Conservation (phyloP, 768 basidiomycete genomes). For the Russula earlei region DNA sequence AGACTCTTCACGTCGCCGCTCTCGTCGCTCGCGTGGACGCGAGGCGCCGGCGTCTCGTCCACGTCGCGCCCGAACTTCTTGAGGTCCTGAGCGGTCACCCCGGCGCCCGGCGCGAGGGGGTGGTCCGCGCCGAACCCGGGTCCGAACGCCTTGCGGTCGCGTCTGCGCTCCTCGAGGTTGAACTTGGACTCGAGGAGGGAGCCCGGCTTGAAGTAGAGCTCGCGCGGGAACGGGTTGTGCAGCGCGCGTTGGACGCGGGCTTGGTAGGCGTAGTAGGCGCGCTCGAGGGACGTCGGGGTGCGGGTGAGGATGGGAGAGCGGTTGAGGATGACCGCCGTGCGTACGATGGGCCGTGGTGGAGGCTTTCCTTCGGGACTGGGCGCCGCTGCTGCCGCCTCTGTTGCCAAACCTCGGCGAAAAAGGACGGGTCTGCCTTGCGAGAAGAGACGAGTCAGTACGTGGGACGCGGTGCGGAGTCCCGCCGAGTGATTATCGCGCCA, state of each 20-base stretch:
- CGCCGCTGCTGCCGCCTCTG: not conserved
- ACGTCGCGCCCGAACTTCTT: conserved; percentile 36
- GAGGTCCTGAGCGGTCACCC: conserved; percentile 14
- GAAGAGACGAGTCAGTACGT: too few relatives aligned
- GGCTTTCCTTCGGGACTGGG: conserved; percentile 13
- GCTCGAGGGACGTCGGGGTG: conserved; percentile 63
- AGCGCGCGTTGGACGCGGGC: conserved; percentile 74
- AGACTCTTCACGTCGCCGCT: conserved; percentile 59
- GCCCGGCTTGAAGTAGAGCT: conserved; percentile 92
- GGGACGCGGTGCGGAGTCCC: too few relatives aligned
- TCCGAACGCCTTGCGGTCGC: conserved; percentile 71
- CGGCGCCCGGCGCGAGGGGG: conserved; percentile 10
- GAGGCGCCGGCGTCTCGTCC: conserved; percentile 50
- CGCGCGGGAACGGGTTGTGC: conserved; percentile 78
- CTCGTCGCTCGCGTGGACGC: conserved; percentile 52
- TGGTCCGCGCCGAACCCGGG: conserved; percentile 35
- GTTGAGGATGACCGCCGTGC: conserved; percentile 65
- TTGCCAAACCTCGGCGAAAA: conserved; percentile 9
- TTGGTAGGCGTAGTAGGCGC: conserved; percentile 78
- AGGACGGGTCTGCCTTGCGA: not conserved
- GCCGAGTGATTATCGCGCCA: too few relatives aligned
- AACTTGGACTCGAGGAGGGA: conserved; percentile 78
- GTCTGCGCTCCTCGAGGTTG: conserved; percentile 59
- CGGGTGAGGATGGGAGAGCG: conserved; percentile 69
- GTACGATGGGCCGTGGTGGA: conserved; percentile 28